Evolutionary conservation across 2,329 filamentous ascomycete species (phyloP).

Genomic region (Pseudogymnoascus sp.): DNA sequence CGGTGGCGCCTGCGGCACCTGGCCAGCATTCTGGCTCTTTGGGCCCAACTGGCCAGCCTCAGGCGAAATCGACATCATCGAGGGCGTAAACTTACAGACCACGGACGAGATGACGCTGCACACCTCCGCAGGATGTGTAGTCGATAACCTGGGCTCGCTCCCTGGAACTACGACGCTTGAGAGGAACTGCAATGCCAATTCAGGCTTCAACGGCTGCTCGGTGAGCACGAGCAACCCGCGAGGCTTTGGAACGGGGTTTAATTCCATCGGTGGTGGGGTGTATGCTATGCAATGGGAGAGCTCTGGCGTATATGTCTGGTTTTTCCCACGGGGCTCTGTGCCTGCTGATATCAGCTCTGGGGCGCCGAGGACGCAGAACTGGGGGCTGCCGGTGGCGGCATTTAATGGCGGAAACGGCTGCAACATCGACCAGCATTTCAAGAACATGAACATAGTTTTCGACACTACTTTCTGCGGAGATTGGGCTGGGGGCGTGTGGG

Average conservation of each 20-base stretch:
- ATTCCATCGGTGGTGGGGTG: conserved; percentile 58
- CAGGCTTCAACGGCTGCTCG: conserved; percentile 37
- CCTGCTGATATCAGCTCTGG: conserved; percentile 55
- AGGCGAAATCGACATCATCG: conserved; percentile 65
- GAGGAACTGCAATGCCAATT: conserved; percentile 40
- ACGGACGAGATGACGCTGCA: conserved; percentile 58
- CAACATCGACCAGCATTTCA: conserved; percentile 60
- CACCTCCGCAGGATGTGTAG: conserved; percentile 44
- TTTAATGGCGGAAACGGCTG: conserved; percentile 60
- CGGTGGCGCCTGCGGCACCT: conserved; percentile 61
- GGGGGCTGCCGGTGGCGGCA: conserved; percentile 62
- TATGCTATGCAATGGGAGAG: conserved; percentile 68
- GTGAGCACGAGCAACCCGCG: conserved; percentile 36
- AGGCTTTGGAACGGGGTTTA: conserved; percentile 60
- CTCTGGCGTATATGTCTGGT: conserved; percentile 65
- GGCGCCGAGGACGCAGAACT: conserved; percentile 55
- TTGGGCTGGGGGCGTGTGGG: conserved; percentile 50
- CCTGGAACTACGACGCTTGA: conserved; percentile 35
- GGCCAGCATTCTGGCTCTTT: conserved; percentile 64
- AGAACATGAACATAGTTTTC: conserved; percentile 64
- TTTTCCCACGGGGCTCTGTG: conserved; percentile 61
- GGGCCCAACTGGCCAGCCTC: conserved; percentile 52
- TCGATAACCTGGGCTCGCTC: conserved; percentile 37
- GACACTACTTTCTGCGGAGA: conserved; percentile 74
- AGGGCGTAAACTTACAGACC: conserved; percentile 59